Evolutionary conservation across 805 yeast species (phyloP), one percentile per base, ranked within the genome.

Genomic region (Ogataea glucozyma): DNA sequence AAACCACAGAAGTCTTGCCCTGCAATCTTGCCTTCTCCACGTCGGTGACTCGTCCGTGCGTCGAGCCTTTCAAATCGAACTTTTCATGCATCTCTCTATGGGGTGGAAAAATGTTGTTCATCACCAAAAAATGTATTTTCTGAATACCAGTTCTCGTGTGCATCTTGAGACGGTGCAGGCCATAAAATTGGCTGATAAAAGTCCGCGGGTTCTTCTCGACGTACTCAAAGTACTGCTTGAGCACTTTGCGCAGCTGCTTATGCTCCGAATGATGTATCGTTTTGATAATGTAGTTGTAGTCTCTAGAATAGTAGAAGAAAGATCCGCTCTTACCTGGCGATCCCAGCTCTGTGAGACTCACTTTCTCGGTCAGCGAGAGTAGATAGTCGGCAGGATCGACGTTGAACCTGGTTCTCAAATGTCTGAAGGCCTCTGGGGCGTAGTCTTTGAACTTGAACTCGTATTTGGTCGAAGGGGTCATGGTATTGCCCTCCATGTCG

Each of bases 261-360:
- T 93, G 98, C 58, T 93, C 99, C 1, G 93, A 67, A 57, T 87
- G 95, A 61, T 88, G 97, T 42, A 93, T 89, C 0, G 99, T 93
- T 63, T 93, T 93, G 65, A 93, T 95, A 60, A 93, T 93, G 66
- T 87, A 93, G 49, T 91, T 76, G 67, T 83, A 90, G 67, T 95
- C 99, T 47, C 96, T 72, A 5, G 97, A 88, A 64, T 86, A 95
- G 69, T 93, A 93, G 61, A 93, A 93, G 59, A 91, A 91, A 0
- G 97, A 88, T 0, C 99, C 99, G 57, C 95, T 85, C 63, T 93
- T 93, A 3, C 99, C 99, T 0, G 98, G 97, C 1, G 97, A 89
- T 16, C 91, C 95, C 51, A 89, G 70, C 65, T 91, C 97, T 20
- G 93, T 85, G 27, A 93, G 75, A 49, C 93, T 86, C 59, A 91